Evolutionary conservation across 2,329 filamentous ascomycete genomes (phyloP).

Genomic region (Penicillium rolfsii): DNA sequence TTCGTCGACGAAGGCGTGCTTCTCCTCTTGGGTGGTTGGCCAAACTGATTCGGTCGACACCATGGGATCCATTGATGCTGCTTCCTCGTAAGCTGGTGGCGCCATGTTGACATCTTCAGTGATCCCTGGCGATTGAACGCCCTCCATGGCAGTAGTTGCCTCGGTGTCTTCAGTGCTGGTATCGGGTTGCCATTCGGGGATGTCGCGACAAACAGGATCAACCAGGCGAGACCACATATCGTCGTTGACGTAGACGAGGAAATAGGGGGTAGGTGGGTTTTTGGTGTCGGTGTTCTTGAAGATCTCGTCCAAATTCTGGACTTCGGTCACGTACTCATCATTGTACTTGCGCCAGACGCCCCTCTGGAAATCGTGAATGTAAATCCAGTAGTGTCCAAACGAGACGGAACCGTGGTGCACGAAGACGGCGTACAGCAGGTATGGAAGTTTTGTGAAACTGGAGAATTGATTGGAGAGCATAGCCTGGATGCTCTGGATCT

Average conservation of each 20-base stretch:
- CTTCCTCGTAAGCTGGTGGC: slow-evolving; percentile 36
- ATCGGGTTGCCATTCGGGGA: slow-evolving; percentile 28
- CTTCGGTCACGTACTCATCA: slow-evolving; percentile 76
- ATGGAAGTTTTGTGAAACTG: slow-evolving; percentile 67
- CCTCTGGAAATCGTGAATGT: slow-evolving; percentile 85
- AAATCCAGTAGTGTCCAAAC: slow-evolving; percentile 94
- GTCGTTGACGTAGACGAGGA: slow-evolving; percentile 79
- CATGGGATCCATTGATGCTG: slow-evolving; percentile 3
- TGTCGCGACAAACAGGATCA: slow-evolving; percentile 59
- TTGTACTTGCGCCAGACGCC: slow-evolving; percentile 92
- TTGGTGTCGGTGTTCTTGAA: slow-evolving; percentile 65
- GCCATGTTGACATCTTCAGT: slow-evolving; percentile 34
- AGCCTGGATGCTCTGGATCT: slow-evolving; percentile 55
- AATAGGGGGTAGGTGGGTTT: slow-evolving; percentile 75
- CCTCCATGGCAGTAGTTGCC: slow-evolving; percentile 22
- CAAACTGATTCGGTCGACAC: neutral
- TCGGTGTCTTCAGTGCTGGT: slow-evolving; percentile 6
- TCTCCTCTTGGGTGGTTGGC: neutral
- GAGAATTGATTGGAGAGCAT: slow-evolving; percentile 64
- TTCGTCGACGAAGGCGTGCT: neutral
- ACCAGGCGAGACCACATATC: slow-evolving; percentile 63
- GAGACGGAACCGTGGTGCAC: slow-evolving; percentile 73
- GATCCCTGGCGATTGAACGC: slow-evolving; percentile 16
- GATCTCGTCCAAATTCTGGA: slow-evolving; percentile 67
- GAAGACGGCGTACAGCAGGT: slow-evolving; percentile 87